phyloP scores from a whole-genome alignment of 352 stramenopile genomes.

The Globisporangium megalacanthum region DNA sequence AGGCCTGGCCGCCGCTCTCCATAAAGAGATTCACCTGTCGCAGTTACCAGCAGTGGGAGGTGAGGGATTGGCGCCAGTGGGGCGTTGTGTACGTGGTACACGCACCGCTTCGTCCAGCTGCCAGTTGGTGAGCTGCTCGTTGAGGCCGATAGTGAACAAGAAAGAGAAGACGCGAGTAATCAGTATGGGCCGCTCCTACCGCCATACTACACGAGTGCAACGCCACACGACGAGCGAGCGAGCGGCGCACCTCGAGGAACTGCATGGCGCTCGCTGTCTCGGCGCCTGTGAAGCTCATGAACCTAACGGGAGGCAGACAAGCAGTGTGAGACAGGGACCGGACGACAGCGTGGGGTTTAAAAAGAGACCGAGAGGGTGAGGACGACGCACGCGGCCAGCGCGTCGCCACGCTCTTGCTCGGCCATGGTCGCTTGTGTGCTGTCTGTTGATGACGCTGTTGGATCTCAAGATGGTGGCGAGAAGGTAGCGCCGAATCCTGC shows the following conservation, averaged over 20 bases:
- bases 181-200: neutral
- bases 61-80: neutral
- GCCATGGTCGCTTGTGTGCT: constrained; percentile 9
- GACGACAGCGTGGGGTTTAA: neutral
- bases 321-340: neutral
- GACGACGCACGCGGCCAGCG: constrained; percentile 35
- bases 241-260: constrained; percentile 51
- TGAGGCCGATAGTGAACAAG: constrained; percentile 4
- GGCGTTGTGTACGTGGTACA: neutral
- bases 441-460: too few species aligned
- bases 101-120: constrained; percentile 63
- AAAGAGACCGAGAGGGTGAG: neutral
- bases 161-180: too few species aligned
- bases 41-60: neutral
- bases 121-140: constrained; percentile 64
- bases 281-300: constrained; percentile 83
- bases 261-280: constrained; percentile 58
- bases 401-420: constrained; percentile 26
- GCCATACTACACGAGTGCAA: neutral
- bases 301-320: constrained; percentile 25
- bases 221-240: neutral
- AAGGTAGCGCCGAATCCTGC: too few species aligned
- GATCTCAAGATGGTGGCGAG: too few species aligned
- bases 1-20: constrained; percentile 60
- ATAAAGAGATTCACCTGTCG: constrained; percentile 72